A percentile compares a stretch with the other conserved stretches of the same genome.
Conservation (phyloP, 2,329 filamentous ascomycete species). For the Scleromitrula shiraiana region DNA sequence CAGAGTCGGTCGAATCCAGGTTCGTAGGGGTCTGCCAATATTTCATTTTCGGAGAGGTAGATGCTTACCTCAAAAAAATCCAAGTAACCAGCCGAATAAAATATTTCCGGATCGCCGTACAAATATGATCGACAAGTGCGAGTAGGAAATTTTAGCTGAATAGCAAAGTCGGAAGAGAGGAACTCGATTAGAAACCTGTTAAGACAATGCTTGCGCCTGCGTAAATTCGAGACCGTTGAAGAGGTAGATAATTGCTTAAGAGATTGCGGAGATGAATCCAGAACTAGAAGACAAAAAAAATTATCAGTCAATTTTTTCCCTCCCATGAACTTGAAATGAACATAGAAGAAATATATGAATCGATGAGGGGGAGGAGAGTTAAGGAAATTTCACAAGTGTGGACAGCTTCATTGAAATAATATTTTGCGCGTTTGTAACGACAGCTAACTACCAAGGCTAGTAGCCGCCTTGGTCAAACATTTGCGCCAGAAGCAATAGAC, state of each 20-base stretch:
- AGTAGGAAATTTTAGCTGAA: slow-evolving; percentile 17
- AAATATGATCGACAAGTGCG: slow-evolving; percentile 20
- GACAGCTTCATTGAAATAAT: slow-evolving; percentile 9
- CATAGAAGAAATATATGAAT: neutral
- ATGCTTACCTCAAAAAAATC: slow-evolving; percentile 24
- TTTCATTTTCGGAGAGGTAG: slow-evolving; percentile 3
- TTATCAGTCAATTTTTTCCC: slow-evolving; percentile 23
- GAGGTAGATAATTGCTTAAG: slow-evolving; percentile 25
- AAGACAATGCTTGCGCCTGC: slow-evolving; percentile 27
- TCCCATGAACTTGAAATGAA: neutral
- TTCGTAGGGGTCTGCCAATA: slow-evolving; percentile 19
- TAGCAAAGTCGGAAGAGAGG: slow-evolving; percentile 15
- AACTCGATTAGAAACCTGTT: slow-evolving; percentile 20
- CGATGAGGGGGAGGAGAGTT: slow-evolving; percentile 2
- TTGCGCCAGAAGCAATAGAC: slow-evolving; percentile 26
- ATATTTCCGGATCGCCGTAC: slow-evolving; percentile 21
- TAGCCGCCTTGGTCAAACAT: slow-evolving; percentile 15
- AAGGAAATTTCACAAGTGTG: slow-evolving; percentile 4
- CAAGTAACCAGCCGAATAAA: slow-evolving; percentile 19
- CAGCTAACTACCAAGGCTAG: slow-evolving; percentile 18
- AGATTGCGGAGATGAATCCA: slow-evolving; percentile 25
- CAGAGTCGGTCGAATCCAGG: neutral
- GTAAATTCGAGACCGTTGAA: slow-evolving; percentile 22
- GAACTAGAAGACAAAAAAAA: slow-evolving; percentile 22
- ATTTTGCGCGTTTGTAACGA: slow-evolving; percentile 25